Evolutionary conservation across 2,329 filamentous ascomycete genomes (phyloP), one percentile per base, ranked within the genome.

Genomic region (Fusarium tjaetaba): DNA sequence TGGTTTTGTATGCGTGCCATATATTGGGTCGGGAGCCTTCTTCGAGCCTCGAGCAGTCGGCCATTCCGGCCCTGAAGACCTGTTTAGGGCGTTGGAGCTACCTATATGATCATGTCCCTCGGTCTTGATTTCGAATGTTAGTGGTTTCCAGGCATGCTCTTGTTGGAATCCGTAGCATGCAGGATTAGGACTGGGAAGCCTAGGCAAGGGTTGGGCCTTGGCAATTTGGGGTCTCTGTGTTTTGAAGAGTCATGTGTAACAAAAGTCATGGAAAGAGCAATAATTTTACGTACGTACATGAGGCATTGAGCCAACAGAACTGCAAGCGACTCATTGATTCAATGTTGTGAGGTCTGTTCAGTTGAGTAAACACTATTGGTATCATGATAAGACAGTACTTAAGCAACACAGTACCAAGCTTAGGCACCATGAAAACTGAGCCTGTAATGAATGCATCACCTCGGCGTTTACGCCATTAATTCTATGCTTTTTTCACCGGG

Each of bases 221-320:
- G 61, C 45, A 48, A 59, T 48, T 62, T 64, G 49, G 68, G 57
- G 61, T 52, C 61, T 70, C 28, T 58, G 16, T 56, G 52, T 68
- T 70, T 65, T 69, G 66, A 78, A 65, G 75, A 68, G 70, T 61
- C 71, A 63, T 73, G 68, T 77, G 70, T 77, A 77, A 73, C 73
- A 78, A 79, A 79, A 74, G 59, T 74, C 66, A 77, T 71, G 77
- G 77, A 75, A 76, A 71, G 70, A 71, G 68, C 70, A 68, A 77
- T 72, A 76, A 77, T 76, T 71, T 71, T 71, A 77, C 65, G 70
- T 74, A 63, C 42, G 51, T 73, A 70, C 41, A 76, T 63, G 66
- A 55, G 20, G 13, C 57, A 58, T 42, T 49, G 51, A 41, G 34
- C 34, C 51, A 28, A 38, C 49, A 65, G 20, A 48, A 60, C 48